Evolutionary conservation across 2,329 filamentous ascomycete genomes (phyloP).

Genomic region (Penicillium freii): DNA sequence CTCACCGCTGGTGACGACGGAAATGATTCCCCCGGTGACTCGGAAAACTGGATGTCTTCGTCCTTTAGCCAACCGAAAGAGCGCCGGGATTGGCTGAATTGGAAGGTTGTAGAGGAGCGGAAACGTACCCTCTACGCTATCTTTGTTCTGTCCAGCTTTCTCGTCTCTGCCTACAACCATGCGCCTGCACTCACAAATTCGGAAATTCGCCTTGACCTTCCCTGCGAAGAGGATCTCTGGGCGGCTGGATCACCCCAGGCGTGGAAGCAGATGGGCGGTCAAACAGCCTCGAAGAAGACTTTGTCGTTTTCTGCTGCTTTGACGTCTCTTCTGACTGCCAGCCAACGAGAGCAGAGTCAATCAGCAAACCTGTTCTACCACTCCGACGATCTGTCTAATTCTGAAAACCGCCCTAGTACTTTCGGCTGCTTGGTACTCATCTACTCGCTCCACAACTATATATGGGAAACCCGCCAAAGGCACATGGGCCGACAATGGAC

Average conservation of each 20-base stretch:
- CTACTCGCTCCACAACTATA: constrained; percentile 94
- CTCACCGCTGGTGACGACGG: constrained; percentile 54
- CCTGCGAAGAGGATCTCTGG: constrained; percentile 91
- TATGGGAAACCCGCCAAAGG: constrained; percentile 92
- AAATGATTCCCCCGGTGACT: constrained; percentile 49
- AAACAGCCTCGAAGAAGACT: constrained; percentile 66
- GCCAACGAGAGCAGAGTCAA: constrained; percentile 57
- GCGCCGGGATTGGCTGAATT: constrained; percentile 72
- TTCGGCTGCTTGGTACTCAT: constrained; percentile 91
- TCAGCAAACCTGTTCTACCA: constrained; percentile 46
- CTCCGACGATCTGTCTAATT: constrained; percentile 54
- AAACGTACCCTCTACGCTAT: constrained; percentile 91
- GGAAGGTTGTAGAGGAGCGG: constrained; percentile 85
- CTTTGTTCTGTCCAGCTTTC: constrained; percentile 84
- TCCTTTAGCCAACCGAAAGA: constrained; percentile 37
- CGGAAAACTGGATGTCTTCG: constrained; percentile 39
- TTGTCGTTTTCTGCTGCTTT: constrained; percentile 80
- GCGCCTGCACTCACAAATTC: constrained; percentile 89
- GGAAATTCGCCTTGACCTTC: constrained; percentile 83
- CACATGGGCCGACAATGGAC: constrained; percentile 90
- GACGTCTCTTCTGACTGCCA: constrained; percentile 75
- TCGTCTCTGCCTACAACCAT: constrained; percentile 92
- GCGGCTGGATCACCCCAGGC: constrained; percentile 76
- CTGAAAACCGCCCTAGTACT: constrained; percentile 75
- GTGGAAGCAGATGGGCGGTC: constrained; percentile 76